phyloP scores from a whole-genome alignment of 2,329 filamentous ascomycete species.

The Alternaria sp. region DNA sequence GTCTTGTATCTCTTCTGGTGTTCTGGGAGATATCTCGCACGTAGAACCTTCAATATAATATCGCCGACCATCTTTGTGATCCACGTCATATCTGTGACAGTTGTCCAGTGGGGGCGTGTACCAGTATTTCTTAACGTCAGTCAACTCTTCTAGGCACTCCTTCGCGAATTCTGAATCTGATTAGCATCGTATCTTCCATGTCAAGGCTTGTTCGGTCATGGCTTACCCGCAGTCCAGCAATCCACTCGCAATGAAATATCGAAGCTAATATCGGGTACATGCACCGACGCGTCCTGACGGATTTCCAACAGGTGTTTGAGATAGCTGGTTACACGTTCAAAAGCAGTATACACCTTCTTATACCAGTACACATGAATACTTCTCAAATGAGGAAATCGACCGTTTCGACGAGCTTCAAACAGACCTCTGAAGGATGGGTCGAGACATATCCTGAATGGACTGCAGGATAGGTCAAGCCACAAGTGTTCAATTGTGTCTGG shows the following conservation, averaged over 20 bases:
- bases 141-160: neutral
- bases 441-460: neutral
- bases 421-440: neutral
- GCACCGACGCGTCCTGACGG: neutral
- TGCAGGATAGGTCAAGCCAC: neutral
- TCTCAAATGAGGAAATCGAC: neutral
- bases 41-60: neutral
- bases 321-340: too few relatives aligned
- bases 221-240: neutral
- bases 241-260: neutral
- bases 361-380: neutral
- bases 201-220: neutral
- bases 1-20: neutral
- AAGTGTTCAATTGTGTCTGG: neutral
- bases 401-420: neutral
- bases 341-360: neutral
- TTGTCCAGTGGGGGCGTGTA: neutral
- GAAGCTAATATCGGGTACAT: neutral
- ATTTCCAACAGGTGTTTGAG: accelerated
- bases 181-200: neutral
- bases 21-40: accelerated
- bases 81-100: neutral
- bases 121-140: neutral
- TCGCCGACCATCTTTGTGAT: neutral
- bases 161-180: neutral